Evolutionary conservation across 441 rosid species (phyloP), one percentile per base, ranked within the genome.

Genomic region (Gossypium schwendimanii): DNA sequence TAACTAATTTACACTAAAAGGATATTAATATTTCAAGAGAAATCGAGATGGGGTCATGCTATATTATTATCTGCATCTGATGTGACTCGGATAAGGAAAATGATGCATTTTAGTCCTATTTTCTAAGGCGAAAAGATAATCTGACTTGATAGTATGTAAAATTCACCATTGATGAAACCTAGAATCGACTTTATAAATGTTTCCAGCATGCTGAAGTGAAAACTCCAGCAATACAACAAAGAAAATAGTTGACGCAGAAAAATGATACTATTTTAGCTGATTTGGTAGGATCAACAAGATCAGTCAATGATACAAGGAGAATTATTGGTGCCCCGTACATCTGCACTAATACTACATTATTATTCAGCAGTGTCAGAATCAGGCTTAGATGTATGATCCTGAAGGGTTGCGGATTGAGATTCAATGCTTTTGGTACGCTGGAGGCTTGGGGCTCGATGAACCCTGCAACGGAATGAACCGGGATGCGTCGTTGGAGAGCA

Each of bases 401-500:
- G 55, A 10, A 9, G 45, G 15, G 81, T 49, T 1, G 75, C 52
- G 9, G 59, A 9, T 49, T 26, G 59, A 49, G 84, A 58, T 47
- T 81, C 90, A 0, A 79, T 78, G 81, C 88, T 83, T 71, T 79
- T 86, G 61, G 86, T 81, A 15, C 82, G 69, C 24, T 76, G 84
- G 62, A 84, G 86, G 72, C 53, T 71, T 2, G 88, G 86, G 63
- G 79, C 50, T 15, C 89, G 87, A 69, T 88, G 92, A 68, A 86
- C 82, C 75, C 88, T 66, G 84, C 90, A 88, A 64, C 88, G 76
- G 72, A 88, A 84, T 6, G 90, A 86, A 58, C 90, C 90, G 6
- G 84, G 81, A 60, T 86, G 90, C 1, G 83, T 84, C n/a, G 92
- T 86, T 18, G 90, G 90, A 33, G 87, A 76, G 73, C 90, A 88